A percentile compares a stretch with the other conserved stretches of the same genome.
Evolutionary conservation across 2,329 filamentous ascomycete genomes (phyloP).

Genomic region (Pestalotiopsis sp.): DNA sequence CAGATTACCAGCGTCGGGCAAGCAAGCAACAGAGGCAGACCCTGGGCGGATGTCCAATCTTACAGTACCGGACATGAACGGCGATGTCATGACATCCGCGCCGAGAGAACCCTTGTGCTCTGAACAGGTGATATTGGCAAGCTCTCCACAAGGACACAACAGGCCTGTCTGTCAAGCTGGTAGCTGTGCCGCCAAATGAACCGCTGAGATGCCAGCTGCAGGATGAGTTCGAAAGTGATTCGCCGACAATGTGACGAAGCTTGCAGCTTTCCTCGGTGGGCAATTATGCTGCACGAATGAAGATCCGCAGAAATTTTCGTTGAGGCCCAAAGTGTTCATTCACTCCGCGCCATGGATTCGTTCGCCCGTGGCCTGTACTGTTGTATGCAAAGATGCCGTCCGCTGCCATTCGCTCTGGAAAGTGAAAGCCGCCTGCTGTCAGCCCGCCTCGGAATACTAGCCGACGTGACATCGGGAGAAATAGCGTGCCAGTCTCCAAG

Average conservation of each 20-base stretch:
- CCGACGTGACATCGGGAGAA: constrained; percentile 8
- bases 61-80: not conserved
- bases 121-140: not conserved
- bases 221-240: not conserved
- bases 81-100: not conserved
- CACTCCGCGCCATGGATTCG: not conserved
- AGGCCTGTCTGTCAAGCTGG: not conserved
- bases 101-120: not conserved
- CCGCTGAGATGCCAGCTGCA: not conserved
- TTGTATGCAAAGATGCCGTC: constrained; percentile 3
- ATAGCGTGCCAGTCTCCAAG: constrained; percentile 3
- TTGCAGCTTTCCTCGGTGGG: not conserved
- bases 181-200: not conserved
- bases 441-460: constrained; percentile 8
- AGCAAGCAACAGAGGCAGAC: not conserved
- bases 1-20: not conserved
- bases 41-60: not conserved
- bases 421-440: not conserved
- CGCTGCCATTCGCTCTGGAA: not conserved
- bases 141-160: not conserved
- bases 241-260: constrained; percentile 1
- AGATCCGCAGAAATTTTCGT: not conserved
- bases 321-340: not conserved
- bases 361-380: not conserved
- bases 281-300: not conserved